Conservation (phyloP, 2,329 filamentous ascomycete species). For the Aureobasidium sp. region DNA sequence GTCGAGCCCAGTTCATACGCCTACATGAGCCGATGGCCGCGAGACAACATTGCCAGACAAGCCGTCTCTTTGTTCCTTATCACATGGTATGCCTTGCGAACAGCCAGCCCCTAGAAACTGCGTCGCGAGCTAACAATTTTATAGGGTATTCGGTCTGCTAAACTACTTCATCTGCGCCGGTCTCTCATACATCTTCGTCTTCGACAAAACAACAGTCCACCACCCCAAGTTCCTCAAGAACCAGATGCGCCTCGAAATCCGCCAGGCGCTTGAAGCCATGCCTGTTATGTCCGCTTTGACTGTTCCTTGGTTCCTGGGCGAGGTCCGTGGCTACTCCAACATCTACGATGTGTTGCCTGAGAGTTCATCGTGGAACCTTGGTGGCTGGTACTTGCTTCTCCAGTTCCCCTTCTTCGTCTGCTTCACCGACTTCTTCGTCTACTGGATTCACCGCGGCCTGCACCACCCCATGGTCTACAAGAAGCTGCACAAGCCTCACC, state of each 20-base stretch:
- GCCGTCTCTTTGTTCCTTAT: slow-evolving; percentile 70
- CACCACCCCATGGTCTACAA: slow-evolving; percentile 81
- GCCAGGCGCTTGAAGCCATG: slow-evolving; percentile 68
- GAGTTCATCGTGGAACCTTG: slow-evolving; percentile 61
- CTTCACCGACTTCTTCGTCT: slow-evolving; percentile 86
- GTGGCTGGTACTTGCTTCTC: slow-evolving; percentile 66
- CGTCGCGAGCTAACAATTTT: slow-evolving; percentile 13
- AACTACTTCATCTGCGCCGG: slow-evolving; percentile 80
- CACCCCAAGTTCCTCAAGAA: slow-evolving; percentile 96
- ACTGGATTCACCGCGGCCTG: slow-evolving; percentile 82
- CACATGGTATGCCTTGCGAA: slow-evolving; percentile 58
- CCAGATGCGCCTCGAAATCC: slow-evolving; percentile 80
- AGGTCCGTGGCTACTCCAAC: slow-evolving; percentile 77
- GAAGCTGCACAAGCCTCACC: slow-evolving; percentile 88
- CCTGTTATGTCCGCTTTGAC: slow-evolving; percentile 79
- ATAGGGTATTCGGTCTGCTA: slow-evolving; percentile 75
- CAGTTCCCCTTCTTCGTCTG: slow-evolving; percentile 84
- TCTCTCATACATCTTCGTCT: slow-evolving; percentile 80
- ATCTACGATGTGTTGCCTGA: slow-evolving; percentile 64
- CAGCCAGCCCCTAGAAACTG: background rate
- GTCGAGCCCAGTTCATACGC: slow-evolving; percentile 68
- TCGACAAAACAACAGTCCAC: slow-evolving; percentile 80
- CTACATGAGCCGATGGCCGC: slow-evolving; percentile 67
- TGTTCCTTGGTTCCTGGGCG: slow-evolving; percentile 69
- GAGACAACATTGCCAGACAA: slow-evolving; percentile 74